Base-by-base conservation (phyloP, 2,329 filamentous ascomycete genomes). In the Davidsoniella neocaledoniae region DNA sequence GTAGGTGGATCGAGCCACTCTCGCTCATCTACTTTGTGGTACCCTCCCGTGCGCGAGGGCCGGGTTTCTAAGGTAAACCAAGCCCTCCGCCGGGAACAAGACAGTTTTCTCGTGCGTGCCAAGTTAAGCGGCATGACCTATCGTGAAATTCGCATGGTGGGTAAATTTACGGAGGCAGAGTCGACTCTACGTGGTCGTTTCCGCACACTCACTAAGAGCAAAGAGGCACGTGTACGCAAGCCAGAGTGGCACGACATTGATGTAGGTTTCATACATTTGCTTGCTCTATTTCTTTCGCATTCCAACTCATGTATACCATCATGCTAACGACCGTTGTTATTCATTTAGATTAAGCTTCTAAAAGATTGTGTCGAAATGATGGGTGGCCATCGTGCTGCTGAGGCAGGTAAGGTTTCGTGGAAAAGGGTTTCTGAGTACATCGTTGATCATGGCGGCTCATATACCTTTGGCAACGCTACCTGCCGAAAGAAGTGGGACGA, bases 151-250 rank as follows among this genome's bases (percentile, higher is more conserved):
- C 72, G 72, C 37, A 56, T 59, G 5, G 58, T 64, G 16, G 74
- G 78, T 12, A 63, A 67, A 1, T 80, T 80, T 55, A 62, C 60
- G 0, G 79, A 83, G 57, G 77, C 80, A 1, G 81, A 85, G 62
- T 83, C 81, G 9, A 87, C 83, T 0, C 67, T 88, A 37, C 72
- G 83, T 12, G 83, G 83, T 0, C 72, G 81, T 0, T 77, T 74
- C 56, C 69, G 83, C 4, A 76, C 72, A 2, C 61, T 86, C 57
- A 83, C 76, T 6, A 85, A 84, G 64, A 63, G 64, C 10, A 76
- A 76, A 56, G 67, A 72, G 33, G 69, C 76, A 51, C 68, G 83
- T 5, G 73, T 83, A 2, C 69, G 83, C 6, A 78, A 75, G 61
- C 82, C 83, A 0, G 63, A 71, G 51, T 87, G 82, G 81, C 68